Percentiles rank a stretch among this genome's conserved stretches.
Conservation (phyloP, 2,329 filamentous ascomycete species). For the Calcarisporium arbuscula region DNA sequence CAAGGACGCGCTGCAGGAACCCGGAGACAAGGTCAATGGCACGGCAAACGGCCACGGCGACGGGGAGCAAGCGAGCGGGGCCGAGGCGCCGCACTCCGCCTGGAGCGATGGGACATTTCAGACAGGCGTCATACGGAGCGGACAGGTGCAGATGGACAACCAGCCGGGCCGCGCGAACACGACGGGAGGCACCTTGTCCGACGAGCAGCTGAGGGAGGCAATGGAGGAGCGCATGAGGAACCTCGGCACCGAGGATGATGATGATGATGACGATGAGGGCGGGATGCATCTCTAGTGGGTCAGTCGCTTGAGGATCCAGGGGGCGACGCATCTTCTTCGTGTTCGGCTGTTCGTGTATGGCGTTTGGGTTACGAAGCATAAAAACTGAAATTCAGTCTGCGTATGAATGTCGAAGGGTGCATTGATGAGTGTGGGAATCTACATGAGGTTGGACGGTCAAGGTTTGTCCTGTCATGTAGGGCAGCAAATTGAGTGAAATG, state of each 20-base stretch:
- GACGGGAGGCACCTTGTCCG: conserved; percentile 44
- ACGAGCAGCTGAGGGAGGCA: conserved; percentile 52
- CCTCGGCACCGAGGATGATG: conserved; percentile 32
- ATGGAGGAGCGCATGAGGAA: conserved; percentile 49
- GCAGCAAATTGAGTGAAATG: too few relatives aligned
- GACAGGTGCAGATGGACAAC: conserved; percentile 39
- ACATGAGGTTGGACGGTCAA: too few relatives aligned
- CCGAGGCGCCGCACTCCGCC: conserved; percentile 30
- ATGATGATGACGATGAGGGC: conserved; percentile 39
- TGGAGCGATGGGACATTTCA: conserved; percentile 61
- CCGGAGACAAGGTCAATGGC: conserved; percentile 17
- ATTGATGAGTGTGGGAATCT: too few relatives aligned
- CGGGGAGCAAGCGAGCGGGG: conserved; percentile 1
- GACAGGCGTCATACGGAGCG: conserved; percentile 49
- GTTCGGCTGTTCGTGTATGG: too few relatives aligned
- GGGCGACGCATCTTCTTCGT: background rate
- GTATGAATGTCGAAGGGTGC: too few relatives aligned
- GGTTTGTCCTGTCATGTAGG: too few relatives aligned
- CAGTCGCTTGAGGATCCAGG: too few relatives aligned
- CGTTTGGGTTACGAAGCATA: too few relatives aligned
- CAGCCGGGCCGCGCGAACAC: conserved; percentile 13
- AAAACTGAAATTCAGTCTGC: too few relatives aligned
- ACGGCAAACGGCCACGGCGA: conserved; percentile 4
- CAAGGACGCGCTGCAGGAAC: conserved; percentile 18
- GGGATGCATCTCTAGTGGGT: conserved; percentile 54